phyloP scores from a whole-genome alignment of 75 land plant species.

The Sequoia sempervirens region DNA sequence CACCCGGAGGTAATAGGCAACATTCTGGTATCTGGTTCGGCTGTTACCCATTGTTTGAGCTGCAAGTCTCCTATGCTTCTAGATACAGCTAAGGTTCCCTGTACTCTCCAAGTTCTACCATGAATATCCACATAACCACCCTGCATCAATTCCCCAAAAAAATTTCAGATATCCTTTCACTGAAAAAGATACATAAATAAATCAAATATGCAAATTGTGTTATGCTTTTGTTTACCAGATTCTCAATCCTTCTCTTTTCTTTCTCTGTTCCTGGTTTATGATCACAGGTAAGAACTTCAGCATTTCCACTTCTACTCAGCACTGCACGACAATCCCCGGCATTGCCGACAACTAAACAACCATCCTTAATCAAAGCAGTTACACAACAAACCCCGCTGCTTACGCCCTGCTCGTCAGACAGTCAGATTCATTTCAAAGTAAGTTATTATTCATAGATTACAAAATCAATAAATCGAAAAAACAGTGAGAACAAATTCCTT shows the following conservation, averaged over 20 bases:
- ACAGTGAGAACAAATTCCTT: background rate
- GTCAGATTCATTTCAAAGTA: background rate
- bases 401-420: conserved; percentile 26
- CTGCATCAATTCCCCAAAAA: conserved; percentile 17
- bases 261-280: conserved; percentile 46
- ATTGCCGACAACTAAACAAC: conserved; percentile 52
- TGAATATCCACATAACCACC: conserved; percentile 54
- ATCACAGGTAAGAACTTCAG: conserved; percentile 45
- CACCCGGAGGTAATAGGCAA: conserved; percentile 37
- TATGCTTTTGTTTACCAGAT: conserved; percentile 28
- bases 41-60: conserved; percentile 58
- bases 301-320: conserved; percentile 53
- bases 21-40: conserved; percentile 49
- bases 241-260: conserved; percentile 51
- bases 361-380: conserved; percentile 49
- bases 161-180: background rate
- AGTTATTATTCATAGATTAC: background rate
- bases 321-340: conserved; percentile 74
- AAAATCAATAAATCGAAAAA: background rate
- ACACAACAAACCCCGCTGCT: conserved; percentile 64
- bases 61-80: conserved; percentile 64
- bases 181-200: background rate
- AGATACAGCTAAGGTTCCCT: conserved; percentile 65
- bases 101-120: conserved; percentile 64
- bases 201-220: background rate